A percentile compares a stretch with the other conserved stretches of the same genome.
Conservation (phyloP, 805 yeast genomes). For the Dipodascus albidus region DNA sequence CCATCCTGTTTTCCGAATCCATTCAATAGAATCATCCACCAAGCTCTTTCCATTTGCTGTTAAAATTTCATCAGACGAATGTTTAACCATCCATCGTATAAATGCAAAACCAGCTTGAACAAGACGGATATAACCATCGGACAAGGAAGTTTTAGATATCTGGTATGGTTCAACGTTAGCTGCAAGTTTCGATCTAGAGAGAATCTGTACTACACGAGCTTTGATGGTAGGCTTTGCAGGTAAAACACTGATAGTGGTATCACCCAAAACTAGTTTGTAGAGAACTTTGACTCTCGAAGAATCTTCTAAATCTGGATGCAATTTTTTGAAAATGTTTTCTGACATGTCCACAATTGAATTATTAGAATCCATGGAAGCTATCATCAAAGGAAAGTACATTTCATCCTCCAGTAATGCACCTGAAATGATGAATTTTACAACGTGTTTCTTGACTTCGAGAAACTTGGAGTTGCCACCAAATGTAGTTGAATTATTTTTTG, state of each 20-base stretch:
- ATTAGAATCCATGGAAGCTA: constrained; percentile 53
- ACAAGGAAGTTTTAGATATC: constrained; percentile 49
- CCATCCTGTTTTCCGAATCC: constrained; percentile 25
- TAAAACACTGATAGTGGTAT: constrained; percentile 26
- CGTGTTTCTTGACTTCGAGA: constrained; percentile 29
- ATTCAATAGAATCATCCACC: constrained; percentile 10
- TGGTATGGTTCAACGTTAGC: constrained; percentile 34
- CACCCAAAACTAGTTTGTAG: constrained; percentile 41
- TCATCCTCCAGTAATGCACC: constrained; percentile 30
- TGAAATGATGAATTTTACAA: constrained; percentile 31
- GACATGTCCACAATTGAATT: constrained; percentile 47
- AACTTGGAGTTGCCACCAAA: constrained; percentile 38
- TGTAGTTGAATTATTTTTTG: constrained; percentile 54
- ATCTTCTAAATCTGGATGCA: constrained; percentile 42
- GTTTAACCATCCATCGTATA: constrained; percentile 35
- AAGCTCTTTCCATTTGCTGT: constrained; percentile 9
- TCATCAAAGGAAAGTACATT: constrained; percentile 38
- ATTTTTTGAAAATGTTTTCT: constrained; percentile 37
- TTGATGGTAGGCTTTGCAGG: constrained; percentile 46
- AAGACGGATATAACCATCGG: constrained; percentile 40
- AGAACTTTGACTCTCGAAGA: constrained; percentile 32
- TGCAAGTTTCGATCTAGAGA: constrained; percentile 43
- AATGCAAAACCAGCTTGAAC: constrained; percentile 50
- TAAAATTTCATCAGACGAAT: constrained; percentile 5
- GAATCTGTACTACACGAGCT: constrained; percentile 40